phyloP scores from a whole-genome alignment of 2,329 filamentous ascomycete species.

The Pseudomassariella vexata region DNA sequence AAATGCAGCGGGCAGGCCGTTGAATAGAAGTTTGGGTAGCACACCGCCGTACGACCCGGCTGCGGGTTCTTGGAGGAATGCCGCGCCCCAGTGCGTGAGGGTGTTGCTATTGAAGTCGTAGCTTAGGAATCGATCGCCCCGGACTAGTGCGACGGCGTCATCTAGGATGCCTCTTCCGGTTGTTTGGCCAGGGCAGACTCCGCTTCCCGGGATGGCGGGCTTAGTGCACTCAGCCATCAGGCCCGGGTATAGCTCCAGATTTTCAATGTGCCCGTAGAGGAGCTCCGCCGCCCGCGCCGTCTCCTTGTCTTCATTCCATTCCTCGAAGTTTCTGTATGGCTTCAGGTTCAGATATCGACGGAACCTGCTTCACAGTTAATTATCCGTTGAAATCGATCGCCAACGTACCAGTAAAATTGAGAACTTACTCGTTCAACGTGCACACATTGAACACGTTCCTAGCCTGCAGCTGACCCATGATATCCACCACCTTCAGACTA shows the following conservation, averaged over 20 bases:
- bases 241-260: slow-evolving; percentile 12
- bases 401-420: neutral
- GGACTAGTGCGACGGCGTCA: slow-evolving; percentile 40
- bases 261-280: slow-evolving; percentile 13
- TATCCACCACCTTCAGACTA: slow-evolving; percentile 8
- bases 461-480: slow-evolving; percentile 8
- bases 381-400: neutral
- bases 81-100: slow-evolving; percentile 44
- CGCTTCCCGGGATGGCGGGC: slow-evolving; percentile 26
- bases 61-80: slow-evolving; percentile 29
- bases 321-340: slow-evolving; percentile 9
- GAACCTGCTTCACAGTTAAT: slow-evolving; percentile 3
- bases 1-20: slow-evolving; percentile 38
- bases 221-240: slow-evolving; percentile 12
- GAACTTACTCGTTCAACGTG: slow-evolving; percentile 5
- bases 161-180: slow-evolving; percentile 38
- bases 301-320: slow-evolving; percentile 8
- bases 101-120: slow-evolving; percentile 42
- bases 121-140: slow-evolving; percentile 39
- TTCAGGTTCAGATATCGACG: slow-evolving; percentile 9
- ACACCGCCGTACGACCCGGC: slow-evolving; percentile 40
- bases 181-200: slow-evolving; percentile 37
- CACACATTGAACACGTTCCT: slow-evolving; percentile 7
- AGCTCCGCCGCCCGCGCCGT: slow-evolving; percentile 8
- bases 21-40: slow-evolving; percentile 36